Evolutionary conservation across 208 protist species (phyloP).

Genomic region (Wallacemonas sp.): DNA sequence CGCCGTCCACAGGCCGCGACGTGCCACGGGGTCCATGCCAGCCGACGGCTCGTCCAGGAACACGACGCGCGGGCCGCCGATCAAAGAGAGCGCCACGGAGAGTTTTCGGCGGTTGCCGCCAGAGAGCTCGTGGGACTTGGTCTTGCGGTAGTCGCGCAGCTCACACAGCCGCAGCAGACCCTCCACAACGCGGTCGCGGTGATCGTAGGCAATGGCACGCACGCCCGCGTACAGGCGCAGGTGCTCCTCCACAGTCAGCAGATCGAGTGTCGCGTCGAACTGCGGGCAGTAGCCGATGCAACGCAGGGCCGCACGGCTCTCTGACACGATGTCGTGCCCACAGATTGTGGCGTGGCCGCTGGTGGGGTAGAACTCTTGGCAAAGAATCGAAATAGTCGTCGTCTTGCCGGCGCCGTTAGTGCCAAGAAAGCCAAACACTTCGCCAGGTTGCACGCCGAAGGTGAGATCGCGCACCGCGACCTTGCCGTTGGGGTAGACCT

Average conservation of each 20-base stretch:
- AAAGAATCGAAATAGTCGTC: constrained; percentile 80
- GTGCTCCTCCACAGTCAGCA: constrained; percentile 90
- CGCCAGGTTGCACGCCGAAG: constrained; percentile 64
- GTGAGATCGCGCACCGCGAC: constrained; percentile 67
- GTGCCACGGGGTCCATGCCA: constrained; percentile 63
- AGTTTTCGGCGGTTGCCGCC: constrained; percentile 83
- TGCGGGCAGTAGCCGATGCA: constrained; percentile 93
- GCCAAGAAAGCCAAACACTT: constrained; percentile 88
- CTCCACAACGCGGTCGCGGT: constrained; percentile 24
- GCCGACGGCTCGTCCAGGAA: constrained; percentile 76
- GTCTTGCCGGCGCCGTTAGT: constrained; percentile 92
- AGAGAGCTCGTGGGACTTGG: constrained; percentile 22
- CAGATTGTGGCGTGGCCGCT: constrained; percentile 54
- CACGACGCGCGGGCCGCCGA: constrained; percentile 56
- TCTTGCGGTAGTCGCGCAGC: constrained; percentile 30
- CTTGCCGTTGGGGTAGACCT: constrained; percentile 64
- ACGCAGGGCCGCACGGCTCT: constrained; percentile 39
- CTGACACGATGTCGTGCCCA: constrained; percentile 48
- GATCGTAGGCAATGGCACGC: constrained; percentile 27
- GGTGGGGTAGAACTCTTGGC: constrained; percentile 69
- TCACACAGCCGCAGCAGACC: constrained; percentile 33
- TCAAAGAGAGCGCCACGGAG: constrained; percentile 57
- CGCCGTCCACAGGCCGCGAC: constrained; percentile 61
- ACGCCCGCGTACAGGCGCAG: constrained; percentile 33
- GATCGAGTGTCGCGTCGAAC: constrained; percentile 88